Conservation (phyloP, 108 stramenopile genomes). For the Heterococcus sp. region DNA sequence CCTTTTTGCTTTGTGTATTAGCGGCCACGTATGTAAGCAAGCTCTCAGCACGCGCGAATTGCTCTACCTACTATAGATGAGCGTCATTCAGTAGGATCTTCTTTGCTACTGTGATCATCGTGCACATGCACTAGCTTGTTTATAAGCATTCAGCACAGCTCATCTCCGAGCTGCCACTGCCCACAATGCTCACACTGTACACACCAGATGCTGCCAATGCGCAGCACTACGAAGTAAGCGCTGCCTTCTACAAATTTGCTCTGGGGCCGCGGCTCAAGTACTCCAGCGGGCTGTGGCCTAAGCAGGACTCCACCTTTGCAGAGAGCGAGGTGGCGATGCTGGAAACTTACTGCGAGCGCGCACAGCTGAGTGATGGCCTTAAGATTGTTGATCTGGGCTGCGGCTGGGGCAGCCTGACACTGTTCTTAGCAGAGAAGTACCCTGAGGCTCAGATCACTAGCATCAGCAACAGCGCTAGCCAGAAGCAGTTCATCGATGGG, state of each 20-base stretch:
- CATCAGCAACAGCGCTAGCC: constrained; percentile 76
- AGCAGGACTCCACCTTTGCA: constrained; percentile 59
- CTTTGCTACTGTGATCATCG: too few species aligned
- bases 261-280: constrained; percentile 91
- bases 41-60: too few species aligned
- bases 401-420: constrained; percentile 92
- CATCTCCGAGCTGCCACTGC: too few species aligned
- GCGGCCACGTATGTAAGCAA: too few species aligned
- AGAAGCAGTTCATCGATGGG: constrained; percentile 77
- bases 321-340: constrained; percentile 82
- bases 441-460: constrained; percentile 48
- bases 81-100: too few species aligned
- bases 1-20: too few species aligned
- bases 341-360: constrained; percentile 75
- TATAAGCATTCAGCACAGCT: too few species aligned
- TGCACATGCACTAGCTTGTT: too few species aligned
- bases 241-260: constrained; percentile 72
- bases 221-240: constrained; percentile 96
- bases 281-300: constrained; percentile 70
- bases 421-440: constrained; percentile 62
- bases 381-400: constrained; percentile 71
- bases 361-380: constrained; percentile 78
- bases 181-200: too few species aligned
- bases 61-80: too few species aligned
- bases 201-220: constrained; percentile 76